Evolutionary conservation across 2,329 filamentous ascomycete species (phyloP), one percentile per base, ranked within the genome.

Genomic region (Pseudopyricularia cyperi): DNA sequence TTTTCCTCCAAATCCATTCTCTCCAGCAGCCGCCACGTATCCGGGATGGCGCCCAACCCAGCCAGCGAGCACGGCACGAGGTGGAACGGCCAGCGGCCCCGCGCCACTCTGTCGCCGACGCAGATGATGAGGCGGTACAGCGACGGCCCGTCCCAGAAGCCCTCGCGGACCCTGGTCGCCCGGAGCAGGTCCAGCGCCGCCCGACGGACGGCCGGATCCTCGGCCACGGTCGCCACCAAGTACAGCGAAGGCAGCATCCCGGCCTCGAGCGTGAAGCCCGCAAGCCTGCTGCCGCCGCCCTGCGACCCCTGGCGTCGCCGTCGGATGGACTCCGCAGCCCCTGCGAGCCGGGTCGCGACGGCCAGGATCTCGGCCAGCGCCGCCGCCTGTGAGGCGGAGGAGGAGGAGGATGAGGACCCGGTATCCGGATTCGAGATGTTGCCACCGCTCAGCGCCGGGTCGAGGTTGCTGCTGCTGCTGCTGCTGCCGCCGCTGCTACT

Each of bases 171-270:
- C 28, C 39, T 39, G 19, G 33, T 28, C n/a, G 54, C 51, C 1
- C 48, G 44, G 19, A 60, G 51, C n/a, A 57, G 17, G 8, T 46
- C 32, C 1, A 54, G 46, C 6, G 57, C 57, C 4, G 37, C 32
- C 11, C 50, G 19, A 28, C 54, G 57, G 8, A 53, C 12, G 1
- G 24, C 11, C 2, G 51, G 17, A 46, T 57, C 53, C 22, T 39
- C 12, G 3, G 54, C 28, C 7, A 53, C 44, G 4, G 51, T 46
- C 2, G 58, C 55, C 22, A 57, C 53, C 2, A 58, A 48, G 53
- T 54, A 57, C 7, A 60, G 49, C 2, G 54, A 47, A 17, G 46
- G 50, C 14, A 55, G 46, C 30, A 51, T 48, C 22, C 54, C 54
- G 6, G 50, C 28, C 33, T 55, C 54, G 50, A 52, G 50, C 22